Percentiles rank a stretch among this genome's conserved stretches.
Conservation (phyloP, 805 yeast genomes). For the Teunomyces tritomae region DNA sequence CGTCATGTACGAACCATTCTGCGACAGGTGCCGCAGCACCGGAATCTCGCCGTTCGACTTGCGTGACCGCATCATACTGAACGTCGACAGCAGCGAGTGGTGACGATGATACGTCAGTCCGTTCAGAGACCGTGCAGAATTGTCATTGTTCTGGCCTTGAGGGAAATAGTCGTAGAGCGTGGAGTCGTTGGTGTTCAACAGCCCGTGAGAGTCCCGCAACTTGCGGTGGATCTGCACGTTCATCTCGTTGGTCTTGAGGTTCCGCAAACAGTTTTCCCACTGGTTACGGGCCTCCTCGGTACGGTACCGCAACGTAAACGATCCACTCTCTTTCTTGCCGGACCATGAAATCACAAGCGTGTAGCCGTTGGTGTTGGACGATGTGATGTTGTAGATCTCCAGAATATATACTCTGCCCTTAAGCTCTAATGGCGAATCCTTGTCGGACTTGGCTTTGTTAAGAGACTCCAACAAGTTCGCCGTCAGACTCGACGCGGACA, state of each 20-base stretch:
- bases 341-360: constrained; percentile 71
- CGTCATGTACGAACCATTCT: not conserved
- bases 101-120: constrained; percentile 35
- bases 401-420: constrained; percentile 82
- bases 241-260: constrained; percentile 43
- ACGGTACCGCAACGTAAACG: constrained; percentile 75
- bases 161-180: constrained; percentile 18
- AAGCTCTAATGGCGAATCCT: constrained; percentile 44
- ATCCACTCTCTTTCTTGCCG: constrained; percentile 84
- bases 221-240: constrained; percentile 35
- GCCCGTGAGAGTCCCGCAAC: constrained; percentile 33
- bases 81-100: constrained; percentile 41
- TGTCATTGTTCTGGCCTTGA: not conserved
- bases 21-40: not conserved
- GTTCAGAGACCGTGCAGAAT: constrained; percentile 23
- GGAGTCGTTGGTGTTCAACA: constrained; percentile 24
- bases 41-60: constrained; percentile 17
- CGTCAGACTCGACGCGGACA: constrained; percentile 32
- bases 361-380: constrained; percentile 46
- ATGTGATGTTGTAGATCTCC: constrained; percentile 47
- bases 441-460: constrained; percentile 25
- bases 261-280: constrained; percentile 72
- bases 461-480: constrained; percentile 36
- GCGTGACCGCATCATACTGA: constrained; percentile 41
- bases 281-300: constrained; percentile 80